A percentile compares a stretch with the other conserved stretches of the same genome.
Evolutionary conservation across 257 asterid species (phyloP).

Genomic region (Jaltomata sinuosa): DNA sequence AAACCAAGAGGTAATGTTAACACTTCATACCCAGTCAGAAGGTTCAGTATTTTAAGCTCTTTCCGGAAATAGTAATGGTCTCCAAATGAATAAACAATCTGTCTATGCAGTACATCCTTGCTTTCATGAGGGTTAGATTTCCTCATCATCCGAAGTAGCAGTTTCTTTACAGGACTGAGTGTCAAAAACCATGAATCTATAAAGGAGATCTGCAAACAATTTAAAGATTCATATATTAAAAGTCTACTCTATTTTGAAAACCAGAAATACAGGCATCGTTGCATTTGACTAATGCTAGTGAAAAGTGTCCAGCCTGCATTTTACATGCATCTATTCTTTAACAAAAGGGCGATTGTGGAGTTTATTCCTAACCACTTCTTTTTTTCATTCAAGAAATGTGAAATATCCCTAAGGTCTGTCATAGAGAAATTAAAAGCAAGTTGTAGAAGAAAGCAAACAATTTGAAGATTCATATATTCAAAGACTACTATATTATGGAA

Average conservation of each 20-base stretch:
- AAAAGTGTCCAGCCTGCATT: not conserved
- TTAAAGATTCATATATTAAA: not conserved
- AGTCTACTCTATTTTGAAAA: not conserved
- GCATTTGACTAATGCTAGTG: not conserved
- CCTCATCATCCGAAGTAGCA: constrained; percentile 72
- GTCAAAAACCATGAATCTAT: constrained; percentile 75
- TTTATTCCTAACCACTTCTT: not conserved
- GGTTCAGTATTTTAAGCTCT: constrained; percentile 81
- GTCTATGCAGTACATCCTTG: constrained; percentile 40
- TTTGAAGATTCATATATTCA: too few relatives aligned
- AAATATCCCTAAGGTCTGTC: not conserved
- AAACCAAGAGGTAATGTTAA: not conserved
- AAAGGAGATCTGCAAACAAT: constrained; percentile 55
- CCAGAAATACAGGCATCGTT: not conserved
- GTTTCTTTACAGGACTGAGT: constrained; percentile 50
- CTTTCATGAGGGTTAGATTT: constrained; percentile 40
- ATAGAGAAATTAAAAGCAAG: not conserved
- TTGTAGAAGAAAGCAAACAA: too few relatives aligned
- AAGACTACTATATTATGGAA: too few relatives aligned
- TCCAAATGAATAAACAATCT: constrained; percentile 64
- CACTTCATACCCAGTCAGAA: constrained; percentile 60
- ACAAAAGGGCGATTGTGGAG: not conserved
- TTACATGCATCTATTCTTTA: not conserved
- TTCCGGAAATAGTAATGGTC: constrained; percentile 86
- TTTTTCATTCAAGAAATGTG: not conserved